These are phyloP conservation scores for Maudiozyma pseudohumilis DNA, from an alignment of 805 yeast species.

Conservation along the genomic window DNA sequence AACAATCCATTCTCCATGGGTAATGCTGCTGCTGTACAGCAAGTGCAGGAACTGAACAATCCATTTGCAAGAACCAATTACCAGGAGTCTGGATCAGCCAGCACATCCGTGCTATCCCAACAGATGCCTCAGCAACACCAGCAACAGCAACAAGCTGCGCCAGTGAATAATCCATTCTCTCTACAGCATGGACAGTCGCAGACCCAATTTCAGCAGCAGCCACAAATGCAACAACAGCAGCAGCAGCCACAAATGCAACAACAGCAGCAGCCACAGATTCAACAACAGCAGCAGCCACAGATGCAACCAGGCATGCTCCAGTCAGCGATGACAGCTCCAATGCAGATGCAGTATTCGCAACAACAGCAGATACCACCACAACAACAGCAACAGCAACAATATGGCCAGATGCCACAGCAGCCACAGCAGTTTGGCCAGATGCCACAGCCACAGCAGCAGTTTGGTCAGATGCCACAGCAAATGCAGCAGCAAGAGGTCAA, in stretches of 20 bases:
- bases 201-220: background rate
- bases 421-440: no score
- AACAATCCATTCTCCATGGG: constrained; percentile 33
- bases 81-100: background rate
- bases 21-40: constrained; percentile 8
- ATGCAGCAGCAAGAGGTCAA: constrained; percentile 9
- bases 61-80: constrained; percentile 13
- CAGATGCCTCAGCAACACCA: background rate
- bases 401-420: constrained; percentile 6
- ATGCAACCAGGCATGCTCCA: background rate
- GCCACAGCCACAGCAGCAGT: no score
- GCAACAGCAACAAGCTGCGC: no score
- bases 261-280: constrained; percentile 1
- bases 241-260: constrained; percentile 1
- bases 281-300: constrained; percentile 2
- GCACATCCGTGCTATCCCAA: constrained; percentile 1
- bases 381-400: constrained; percentile 9
- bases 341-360: background rate
- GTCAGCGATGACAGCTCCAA: background rate
- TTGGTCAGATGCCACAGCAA: constrained; percentile 8
- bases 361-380: constrained; percentile 7
- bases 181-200: no score
- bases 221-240: background rate
- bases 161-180: constrained; percentile 1
- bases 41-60: constrained; percentile 4